Percentiles rank a stretch among this genome's conserved stretches.
Evolutionary conservation across 495 filamentous ascomycete species (phyloP).

Genomic region (Corynascus novoguineensis): DNA sequence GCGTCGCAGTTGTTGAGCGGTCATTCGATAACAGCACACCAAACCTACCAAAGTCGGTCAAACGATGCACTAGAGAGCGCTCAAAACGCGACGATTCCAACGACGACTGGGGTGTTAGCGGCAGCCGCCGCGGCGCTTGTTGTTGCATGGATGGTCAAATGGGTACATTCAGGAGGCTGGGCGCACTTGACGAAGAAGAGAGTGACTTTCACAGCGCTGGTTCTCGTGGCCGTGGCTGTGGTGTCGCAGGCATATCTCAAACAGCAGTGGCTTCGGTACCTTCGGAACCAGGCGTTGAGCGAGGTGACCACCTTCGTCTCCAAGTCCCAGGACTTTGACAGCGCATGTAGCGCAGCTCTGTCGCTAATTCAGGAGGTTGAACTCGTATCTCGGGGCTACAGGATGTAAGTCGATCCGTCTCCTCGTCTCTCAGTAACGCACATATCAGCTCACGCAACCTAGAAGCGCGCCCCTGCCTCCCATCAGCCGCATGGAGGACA

Average conservation of each 20-base stretch:
- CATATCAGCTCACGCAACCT: constrained; percentile 35
- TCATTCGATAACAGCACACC: constrained; percentile 39
- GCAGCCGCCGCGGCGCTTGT: constrained; percentile 57
- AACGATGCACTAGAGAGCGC: constrained; percentile 5
- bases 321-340: constrained; percentile 77
- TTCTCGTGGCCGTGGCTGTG: constrained; percentile 51
- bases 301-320: constrained; percentile 68
- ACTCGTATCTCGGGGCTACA: constrained; percentile 87
- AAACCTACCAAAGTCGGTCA: constrained; percentile 15
- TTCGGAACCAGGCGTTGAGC: constrained; percentile 69
- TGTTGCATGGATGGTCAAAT: constrained; percentile 67
- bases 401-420: constrained; percentile 59
- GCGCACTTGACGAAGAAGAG: constrained; percentile 48
- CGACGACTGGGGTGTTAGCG: constrained; percentile 40
- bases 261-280: constrained; percentile 78
- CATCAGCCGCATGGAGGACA: constrained; percentile 73
- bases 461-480: constrained; percentile 84
- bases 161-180: constrained; percentile 49
- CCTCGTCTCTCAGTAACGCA: neutral
- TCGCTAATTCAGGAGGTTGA: constrained; percentile 94
- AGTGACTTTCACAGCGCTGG: constrained; percentile 52
- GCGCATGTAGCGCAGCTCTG: constrained; percentile 70
- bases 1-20: constrained; percentile 86
- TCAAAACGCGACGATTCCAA: constrained; percentile 15
- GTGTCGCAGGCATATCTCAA: constrained; percentile 66